These are phyloP conservation scores for Xylaria bambusicola DNA, from an alignment of 495 filamentous ascomycete genomes.

Conservation along the genomic window DNA sequence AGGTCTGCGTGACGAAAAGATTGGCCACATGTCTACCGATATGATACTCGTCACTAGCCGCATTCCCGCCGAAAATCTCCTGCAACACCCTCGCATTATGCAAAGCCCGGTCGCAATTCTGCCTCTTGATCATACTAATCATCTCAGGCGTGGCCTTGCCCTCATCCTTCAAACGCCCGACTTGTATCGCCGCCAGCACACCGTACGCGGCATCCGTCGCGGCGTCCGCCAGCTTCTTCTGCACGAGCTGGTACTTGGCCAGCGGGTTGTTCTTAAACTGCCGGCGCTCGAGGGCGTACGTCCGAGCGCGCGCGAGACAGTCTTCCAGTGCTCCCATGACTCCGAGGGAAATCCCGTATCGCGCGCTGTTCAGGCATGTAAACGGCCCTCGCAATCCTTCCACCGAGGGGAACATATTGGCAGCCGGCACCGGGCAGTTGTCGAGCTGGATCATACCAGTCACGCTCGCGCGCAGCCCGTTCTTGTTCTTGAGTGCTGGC, in stretches of 20 bases:
- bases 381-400: slow-evolving; percentile 90
- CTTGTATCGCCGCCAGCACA: slow-evolving; percentile 80
- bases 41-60: slow-evolving; percentile 92
- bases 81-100: slow-evolving; percentile 78
- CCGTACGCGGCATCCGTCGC: slow-evolving; percentile 89
- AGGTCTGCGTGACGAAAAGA: slow-evolving; percentile 95
- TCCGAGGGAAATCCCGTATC: slow-evolving; percentile 92
- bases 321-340: slow-evolving; percentile 94
- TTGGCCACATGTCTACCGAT: slow-evolving; percentile 96
- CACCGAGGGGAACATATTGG: slow-evolving; percentile 92
- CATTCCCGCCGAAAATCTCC: slow-evolving; percentile 96
- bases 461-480: slow-evolving; percentile 85
- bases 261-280: slow-evolving; percentile 97
- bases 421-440: slow-evolving; percentile 80
- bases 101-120: slow-evolving; percentile 94
- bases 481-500: slow-evolving; percentile 93
- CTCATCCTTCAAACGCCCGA: slow-evolving; percentile 89
- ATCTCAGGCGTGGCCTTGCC: slow-evolving; percentile 89
- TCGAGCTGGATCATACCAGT: slow-evolving; percentile 98
- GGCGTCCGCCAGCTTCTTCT: slow-evolving; percentile 96
- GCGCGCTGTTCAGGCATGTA: slow-evolving; percentile 87
- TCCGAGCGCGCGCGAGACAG: slow-evolving; percentile 74
- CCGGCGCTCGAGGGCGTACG: slow-evolving; percentile 86
- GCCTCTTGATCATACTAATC: slow-evolving; percentile 97
- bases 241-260: slow-evolving; percentile 96